Evolutionary conservation across 2,329 filamentous ascomycete genomes (phyloP), one percentile per base, ranked within the genome.

Genomic region (Calycina herbarum): DNA sequence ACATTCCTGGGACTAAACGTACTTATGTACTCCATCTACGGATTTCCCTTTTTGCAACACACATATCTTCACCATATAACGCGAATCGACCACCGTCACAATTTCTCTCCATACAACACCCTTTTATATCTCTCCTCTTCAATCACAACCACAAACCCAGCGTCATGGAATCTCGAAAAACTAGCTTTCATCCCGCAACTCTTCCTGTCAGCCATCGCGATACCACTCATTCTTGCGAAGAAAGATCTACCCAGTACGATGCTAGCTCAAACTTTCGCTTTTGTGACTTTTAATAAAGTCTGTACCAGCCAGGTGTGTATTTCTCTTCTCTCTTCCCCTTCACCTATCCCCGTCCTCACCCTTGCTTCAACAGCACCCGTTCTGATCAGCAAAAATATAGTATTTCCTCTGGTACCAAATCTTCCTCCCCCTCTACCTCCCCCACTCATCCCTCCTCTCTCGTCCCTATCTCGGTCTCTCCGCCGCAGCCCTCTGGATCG

Each of bases 391-490:
- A 60, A 59, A 45, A 24, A 20, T 29, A 38, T 61, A 97, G 93
- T 99, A 99, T 77, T 99, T 99, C 78, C 85, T 99, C 60, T 99
- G 95, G 95, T 98, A 99, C 78, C 89, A 97, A 78, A 87, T 97
- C 70, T 92, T 99, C 72, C 82, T 98, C 2, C 95, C 95, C 0
- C 89, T 97, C 60, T 96, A 97, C 76, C 88, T 99, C 0, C 93
- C 94, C 0, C 80, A 80, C 45, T 97, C 94, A 0, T 89, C 90
- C 4, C 20, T 51, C 0, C 83, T 97, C 15, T 10, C 45, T 24
- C 0, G 83, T 97, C 15, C 79, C 96, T 0, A 78, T 77, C 4
- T 82, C 2, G 95, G 95, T 1, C 66, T 91, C 1, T 72, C 81
- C 0, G 91, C 91, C 0, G 80, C 92, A 5, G 72, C 79, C 1